Conservation (phyloP, 441 rosid genomes). For the Gossypium laxum region DNA sequence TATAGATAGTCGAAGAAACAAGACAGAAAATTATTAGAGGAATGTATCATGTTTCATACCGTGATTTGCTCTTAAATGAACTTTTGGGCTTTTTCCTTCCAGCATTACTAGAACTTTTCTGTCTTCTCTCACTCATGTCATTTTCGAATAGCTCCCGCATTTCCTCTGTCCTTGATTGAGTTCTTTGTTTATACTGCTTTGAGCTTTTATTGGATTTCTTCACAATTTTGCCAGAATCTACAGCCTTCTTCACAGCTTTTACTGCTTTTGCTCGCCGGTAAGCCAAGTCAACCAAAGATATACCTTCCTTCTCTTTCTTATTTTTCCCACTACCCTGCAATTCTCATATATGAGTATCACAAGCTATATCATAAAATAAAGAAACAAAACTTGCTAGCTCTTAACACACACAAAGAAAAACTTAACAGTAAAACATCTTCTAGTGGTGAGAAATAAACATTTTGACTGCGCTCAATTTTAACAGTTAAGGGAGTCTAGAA, state of each 20-base stretch:
- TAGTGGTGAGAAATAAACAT: not conserved
- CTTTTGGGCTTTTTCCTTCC: slow-evolving; percentile 54
- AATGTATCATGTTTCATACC: slow-evolving; percentile 36
- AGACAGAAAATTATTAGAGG: slow-evolving; percentile 16
- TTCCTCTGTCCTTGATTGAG: slow-evolving; percentile 60
- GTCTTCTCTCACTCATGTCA: slow-evolving; percentile 76
- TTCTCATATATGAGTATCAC: slow-evolving; percentile 2
- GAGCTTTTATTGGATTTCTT: slow-evolving; percentile 38
- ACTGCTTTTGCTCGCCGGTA: slow-evolving; percentile 85
- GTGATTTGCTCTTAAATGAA: slow-evolving; percentile 85
- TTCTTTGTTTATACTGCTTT: slow-evolving; percentile 36
- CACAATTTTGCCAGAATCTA: slow-evolving; percentile 57
- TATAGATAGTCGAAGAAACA: not conserved
- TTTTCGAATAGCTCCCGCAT: slow-evolving; percentile 76
- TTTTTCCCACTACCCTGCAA: slow-evolving; percentile 42
- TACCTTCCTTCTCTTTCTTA: slow-evolving; percentile 53
- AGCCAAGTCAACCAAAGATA: slow-evolving; percentile 66
- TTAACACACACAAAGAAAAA: not conserved
- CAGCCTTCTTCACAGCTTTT: slow-evolving; percentile 66
- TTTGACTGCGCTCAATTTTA: not conserved
- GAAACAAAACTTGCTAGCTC: not conserved
- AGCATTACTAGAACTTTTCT: slow-evolving; percentile 35
- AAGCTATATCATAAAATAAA: not conserved
- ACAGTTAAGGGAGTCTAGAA: not conserved
- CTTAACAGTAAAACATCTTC: not conserved